These are phyloP conservation scores for Pyrenophora seminiperda DNA, from an alignment of 2,329 filamentous ascomycete genomes.

Conservation along the genomic window DNA sequence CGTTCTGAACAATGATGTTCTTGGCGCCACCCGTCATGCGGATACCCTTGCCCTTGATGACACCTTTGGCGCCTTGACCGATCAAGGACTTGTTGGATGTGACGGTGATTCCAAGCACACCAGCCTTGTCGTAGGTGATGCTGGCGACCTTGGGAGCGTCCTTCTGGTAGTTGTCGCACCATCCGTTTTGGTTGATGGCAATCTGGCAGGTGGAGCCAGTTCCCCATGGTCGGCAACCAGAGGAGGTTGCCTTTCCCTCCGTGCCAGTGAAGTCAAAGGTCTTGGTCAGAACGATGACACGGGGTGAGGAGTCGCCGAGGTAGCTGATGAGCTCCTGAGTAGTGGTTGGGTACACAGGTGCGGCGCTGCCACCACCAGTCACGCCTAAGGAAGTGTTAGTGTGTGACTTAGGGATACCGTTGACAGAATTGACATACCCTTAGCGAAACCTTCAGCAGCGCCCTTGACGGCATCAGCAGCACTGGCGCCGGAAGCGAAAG, in stretches of 20 bases:
- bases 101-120: conserved; percentile 57
- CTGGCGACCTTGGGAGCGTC: conserved; percentile 54
- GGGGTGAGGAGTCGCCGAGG: conserved; percentile 59
- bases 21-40: conserved; percentile 48
- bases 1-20: conserved; percentile 60
- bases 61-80: conserved; percentile 58
- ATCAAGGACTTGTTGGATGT: conserved; percentile 63
- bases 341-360: conserved; percentile 30
- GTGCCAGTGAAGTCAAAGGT: conserved; percentile 61
- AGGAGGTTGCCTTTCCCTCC: conserved; percentile 59
- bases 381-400: conserved; percentile 17
- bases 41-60: conserved; percentile 64
- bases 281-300: conserved; percentile 64
- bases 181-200: conserved; percentile 65
- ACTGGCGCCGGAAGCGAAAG: conserved; percentile 24
- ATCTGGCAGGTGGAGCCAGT: conserved; percentile 62
- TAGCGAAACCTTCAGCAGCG: conserved; percentile 35
- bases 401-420: no score
- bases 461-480: conserved; percentile 34
- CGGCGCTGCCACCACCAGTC: conserved; percentile 30
- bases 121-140: conserved; percentile 59
- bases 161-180: conserved; percentile 62
- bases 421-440: conserved; percentile 15
- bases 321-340: conserved; percentile 62
- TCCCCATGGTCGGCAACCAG: conserved; percentile 61